Percentiles rank a stretch among this genome's conserved stretches.
Conservation (phyloP, 2,329 filamentous ascomycete genomes). For the Ascochyta pisi region DNA sequence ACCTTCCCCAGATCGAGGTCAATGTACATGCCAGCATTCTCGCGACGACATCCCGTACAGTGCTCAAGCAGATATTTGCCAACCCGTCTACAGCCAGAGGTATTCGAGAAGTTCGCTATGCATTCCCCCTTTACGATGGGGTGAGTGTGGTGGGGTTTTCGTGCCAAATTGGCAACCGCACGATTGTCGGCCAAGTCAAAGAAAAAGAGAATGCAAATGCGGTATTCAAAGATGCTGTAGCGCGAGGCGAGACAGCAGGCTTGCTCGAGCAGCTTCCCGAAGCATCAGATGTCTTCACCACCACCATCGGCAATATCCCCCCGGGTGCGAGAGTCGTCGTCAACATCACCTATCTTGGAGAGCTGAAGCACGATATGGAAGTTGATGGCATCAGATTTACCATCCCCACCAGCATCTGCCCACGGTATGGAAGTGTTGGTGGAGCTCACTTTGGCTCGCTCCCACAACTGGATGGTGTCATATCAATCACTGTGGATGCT, state of each 20-base stretch:
- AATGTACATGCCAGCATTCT: conserved; percentile 67
- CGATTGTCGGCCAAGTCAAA: conserved; percentile 70
- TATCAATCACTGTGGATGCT: conserved; percentile 66
- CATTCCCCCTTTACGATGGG: conserved; percentile 75
- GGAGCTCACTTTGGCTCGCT: background rate
- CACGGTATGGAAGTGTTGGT: conserved; percentile 63
- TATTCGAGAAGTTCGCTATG: conserved; percentile 67
- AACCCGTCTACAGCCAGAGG: conserved; percentile 59
- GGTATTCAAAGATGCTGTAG: conserved; percentile 66
- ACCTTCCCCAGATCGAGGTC: conserved; percentile 66
- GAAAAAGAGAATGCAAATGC: conserved; percentile 67
- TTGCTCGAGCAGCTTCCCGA: conserved; percentile 68
- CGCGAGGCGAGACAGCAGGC: conserved; percentile 66
- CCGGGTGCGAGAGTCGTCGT: conserved; percentile 63
- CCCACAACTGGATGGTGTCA: conserved; percentile 45
- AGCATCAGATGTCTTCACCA: conserved; percentile 71
- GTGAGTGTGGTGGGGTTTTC: conserved; percentile 72
- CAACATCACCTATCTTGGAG: conserved; percentile 70
- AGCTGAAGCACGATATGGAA: conserved; percentile 75
- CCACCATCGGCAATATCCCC: conserved; percentile 72
- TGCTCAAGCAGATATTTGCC: conserved; percentile 65
- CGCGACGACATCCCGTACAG: conserved; percentile 60
- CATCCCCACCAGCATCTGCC: conserved; percentile 71
- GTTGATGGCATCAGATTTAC: conserved; percentile 72
- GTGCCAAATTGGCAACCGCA: conserved; percentile 66